Conservation (phyloP, 768 basidiomycete genomes). For the Crassisporium funariophilum region DNA sequence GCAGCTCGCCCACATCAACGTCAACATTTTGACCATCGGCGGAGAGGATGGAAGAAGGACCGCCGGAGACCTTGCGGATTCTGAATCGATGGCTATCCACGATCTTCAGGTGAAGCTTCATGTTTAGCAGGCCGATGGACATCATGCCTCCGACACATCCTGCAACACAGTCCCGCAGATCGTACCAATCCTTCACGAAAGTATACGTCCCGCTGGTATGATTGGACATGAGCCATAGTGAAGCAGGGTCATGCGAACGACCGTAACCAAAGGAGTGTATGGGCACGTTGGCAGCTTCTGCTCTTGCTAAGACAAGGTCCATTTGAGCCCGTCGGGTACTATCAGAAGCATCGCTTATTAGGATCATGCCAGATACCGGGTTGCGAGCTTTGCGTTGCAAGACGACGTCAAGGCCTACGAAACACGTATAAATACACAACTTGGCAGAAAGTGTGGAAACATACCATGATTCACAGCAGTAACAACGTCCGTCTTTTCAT, state of each 20-base stretch:
- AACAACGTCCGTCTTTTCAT: constrained; percentile 96
- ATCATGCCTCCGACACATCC: constrained; percentile 97
- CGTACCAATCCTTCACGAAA: constrained; percentile 98
- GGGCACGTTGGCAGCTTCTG: constrained; percentile 95
- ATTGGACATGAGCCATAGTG: constrained; percentile 98
- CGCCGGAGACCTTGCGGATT: constrained; percentile 93
- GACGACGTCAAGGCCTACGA: constrained; percentile 84
- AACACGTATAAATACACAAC: constrained; percentile 6
- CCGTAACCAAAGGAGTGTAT: constrained; percentile 98
- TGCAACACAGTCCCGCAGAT: constrained; percentile 88
- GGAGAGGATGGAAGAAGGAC: constrained; percentile 81
- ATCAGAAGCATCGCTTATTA: constrained; percentile 92
- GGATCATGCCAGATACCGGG: constrained; percentile 86
- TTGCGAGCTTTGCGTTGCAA: constrained; percentile 93
- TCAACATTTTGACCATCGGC: constrained; percentile 95
- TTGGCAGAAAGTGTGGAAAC: constrained; percentile 13
- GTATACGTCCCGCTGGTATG: constrained; percentile 98
- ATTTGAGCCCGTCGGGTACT: constrained; percentile 93
- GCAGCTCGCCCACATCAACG: constrained; percentile 90
- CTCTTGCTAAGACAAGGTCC: constrained; percentile 96
- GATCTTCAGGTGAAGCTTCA: constrained; percentile 95
- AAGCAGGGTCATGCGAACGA: constrained; percentile 94
- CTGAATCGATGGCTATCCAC: constrained; percentile 90
- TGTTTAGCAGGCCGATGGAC: constrained; percentile 88
- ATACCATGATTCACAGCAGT: constrained; percentile 96